These are phyloP conservation scores for Brassica carinata DNA, from an alignment of 345 rosid genomes.

Conservation along the genomic window DNA sequence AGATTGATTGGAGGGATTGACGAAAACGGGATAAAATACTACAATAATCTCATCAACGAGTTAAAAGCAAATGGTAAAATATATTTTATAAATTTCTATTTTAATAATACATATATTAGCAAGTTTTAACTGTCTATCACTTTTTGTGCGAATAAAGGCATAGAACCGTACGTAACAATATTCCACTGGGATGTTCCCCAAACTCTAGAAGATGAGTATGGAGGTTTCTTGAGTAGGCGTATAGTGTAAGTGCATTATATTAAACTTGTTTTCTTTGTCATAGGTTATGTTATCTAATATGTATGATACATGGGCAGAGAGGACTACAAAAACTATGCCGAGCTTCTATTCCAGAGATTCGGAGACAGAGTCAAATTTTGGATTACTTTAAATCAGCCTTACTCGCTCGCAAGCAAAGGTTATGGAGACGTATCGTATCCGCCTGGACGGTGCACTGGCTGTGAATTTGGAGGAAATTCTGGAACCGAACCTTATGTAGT, in stretches of 20 bases:
- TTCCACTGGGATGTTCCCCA: conserved; percentile 46
- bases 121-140: neutral
- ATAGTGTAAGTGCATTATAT: conserved; percentile 33
- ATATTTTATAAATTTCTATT: too few relatives aligned
- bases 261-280: neutral
- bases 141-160: conserved; percentile 23
- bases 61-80: neutral
- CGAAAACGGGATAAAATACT: conserved; percentile 45
- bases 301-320: neutral
- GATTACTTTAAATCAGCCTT: conserved; percentile 49
- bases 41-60: conserved; percentile 40
- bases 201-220: conserved; percentile 34
- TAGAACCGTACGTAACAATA: conserved; percentile 41
- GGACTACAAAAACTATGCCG: neutral
- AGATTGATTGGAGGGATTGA: conserved; percentile 48
- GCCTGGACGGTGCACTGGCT: neutral
- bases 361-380: conserved; percentile 48
- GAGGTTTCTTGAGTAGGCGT: conserved; percentile 36
- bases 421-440: conserved; percentile 27
- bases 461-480: conserved; percentile 40
- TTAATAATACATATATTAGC: neutral
- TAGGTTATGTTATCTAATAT: neutral
- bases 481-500: conserved; percentile 50
- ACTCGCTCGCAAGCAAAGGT: conserved; percentile 14
- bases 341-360: conserved; percentile 49